Percentiles rank a stretch among this genome's conserved stretches.
Conservation (phyloP, 805 yeast genomes). For the Kodamaea fukazawae region DNA sequence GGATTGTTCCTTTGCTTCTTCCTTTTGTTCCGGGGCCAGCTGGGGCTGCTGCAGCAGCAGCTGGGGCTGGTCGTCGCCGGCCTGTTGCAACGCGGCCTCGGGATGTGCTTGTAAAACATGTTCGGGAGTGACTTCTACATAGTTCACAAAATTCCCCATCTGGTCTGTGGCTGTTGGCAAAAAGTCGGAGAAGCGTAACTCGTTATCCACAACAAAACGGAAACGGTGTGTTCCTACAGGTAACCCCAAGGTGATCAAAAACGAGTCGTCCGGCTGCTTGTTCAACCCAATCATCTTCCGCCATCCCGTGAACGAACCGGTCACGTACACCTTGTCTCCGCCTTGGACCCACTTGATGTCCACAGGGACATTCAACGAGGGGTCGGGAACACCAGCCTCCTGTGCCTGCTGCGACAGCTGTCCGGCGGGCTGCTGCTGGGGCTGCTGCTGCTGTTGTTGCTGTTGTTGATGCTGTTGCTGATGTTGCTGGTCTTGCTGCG, state of each 20-base stretch:
- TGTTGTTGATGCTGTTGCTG: constrained; percentile 7
- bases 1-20: constrained; percentile 20
- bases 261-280: constrained; percentile 50
- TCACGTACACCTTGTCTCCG: constrained; percentile 92
- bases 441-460: constrained; percentile 9
- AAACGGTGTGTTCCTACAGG: constrained; percentile 93
- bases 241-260: constrained; percentile 67
- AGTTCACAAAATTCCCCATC: constrained; percentile 92
- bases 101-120: constrained; percentile 9
- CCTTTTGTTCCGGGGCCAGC: constrained; percentile 5
- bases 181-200: constrained; percentile 80
- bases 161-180: constrained; percentile 97
- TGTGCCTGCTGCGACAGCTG: constrained; percentile 7
- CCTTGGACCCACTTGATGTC: constrained; percentile 93
- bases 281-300: constrained; percentile 91
- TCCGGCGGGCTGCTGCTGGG: constrained; percentile 11
- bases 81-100: constrained; percentile 11
- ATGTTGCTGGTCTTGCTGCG: constrained; percentile 3
- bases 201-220: constrained; percentile 92
- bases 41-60: constrained; percentile 9
- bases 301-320: constrained; percentile 98
- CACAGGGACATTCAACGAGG: constrained; percentile 44
- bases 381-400: constrained; percentile 20
- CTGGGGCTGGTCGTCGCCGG: background rate
- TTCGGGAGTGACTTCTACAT: constrained; percentile 67